Conservation (phyloP, 768 basidiomycete species). For the Agaricus sinodeliciosus region DNA sequence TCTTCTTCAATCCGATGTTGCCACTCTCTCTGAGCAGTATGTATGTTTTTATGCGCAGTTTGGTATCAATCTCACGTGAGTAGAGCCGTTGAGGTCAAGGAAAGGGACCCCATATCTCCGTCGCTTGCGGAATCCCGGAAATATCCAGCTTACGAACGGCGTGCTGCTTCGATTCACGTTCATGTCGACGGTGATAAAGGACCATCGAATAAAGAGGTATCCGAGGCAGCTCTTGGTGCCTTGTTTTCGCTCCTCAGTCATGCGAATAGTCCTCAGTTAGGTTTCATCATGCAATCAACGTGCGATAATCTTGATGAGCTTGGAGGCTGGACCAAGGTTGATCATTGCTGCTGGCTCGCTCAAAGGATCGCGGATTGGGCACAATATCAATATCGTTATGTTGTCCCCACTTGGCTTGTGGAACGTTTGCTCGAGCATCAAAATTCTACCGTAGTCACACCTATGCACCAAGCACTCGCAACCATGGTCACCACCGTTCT, state of each 20-base stretch:
- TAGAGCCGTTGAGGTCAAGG: conserved; percentile 59
- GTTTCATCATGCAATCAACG: conserved; percentile 62
- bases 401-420: conserved; percentile 78
- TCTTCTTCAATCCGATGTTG: conserved; percentile 55
- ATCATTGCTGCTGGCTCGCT: conserved; percentile 80
- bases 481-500: conserved; percentile 82
- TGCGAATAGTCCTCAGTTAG: conserved; percentile 71
- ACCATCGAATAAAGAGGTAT: conserved; percentile 67
- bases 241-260: conserved; percentile 68
- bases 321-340: conserved; percentile 56
- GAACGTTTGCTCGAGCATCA: conserved; percentile 65
- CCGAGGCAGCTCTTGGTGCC: conserved; percentile 65
- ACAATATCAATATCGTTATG: conserved; percentile 90
- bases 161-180: conserved; percentile 84
- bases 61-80: conserved; percentile 2
- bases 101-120: conserved; percentile 57
- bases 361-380: conserved; percentile 79
- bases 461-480: conserved; percentile 55
- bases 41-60: conserved; percentile 19
- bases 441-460: conserved; percentile 39
- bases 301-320: conserved; percentile 61
- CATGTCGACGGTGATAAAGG: conserved; percentile 88
- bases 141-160: conserved; percentile 69
- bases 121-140: conserved; percentile 83
- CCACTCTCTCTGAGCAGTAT: conserved; percentile 63